Evolutionary conservation across 2,329 filamentous ascomycete genomes (phyloP).

Genomic region (Penicillium decumbens): DNA sequence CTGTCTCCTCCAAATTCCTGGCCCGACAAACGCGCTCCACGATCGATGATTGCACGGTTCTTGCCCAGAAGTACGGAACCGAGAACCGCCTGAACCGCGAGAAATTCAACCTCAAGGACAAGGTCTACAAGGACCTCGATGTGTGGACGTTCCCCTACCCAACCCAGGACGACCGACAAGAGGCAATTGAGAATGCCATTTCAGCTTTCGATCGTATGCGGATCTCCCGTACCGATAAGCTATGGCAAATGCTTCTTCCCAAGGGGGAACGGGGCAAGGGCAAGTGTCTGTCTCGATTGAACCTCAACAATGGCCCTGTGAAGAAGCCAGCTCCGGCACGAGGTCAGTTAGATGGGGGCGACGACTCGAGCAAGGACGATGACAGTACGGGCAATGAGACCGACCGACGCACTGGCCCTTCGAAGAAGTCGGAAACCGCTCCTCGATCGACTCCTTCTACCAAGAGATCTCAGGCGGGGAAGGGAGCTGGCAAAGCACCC

Average conservation of each 20-base stretch:
- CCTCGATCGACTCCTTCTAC: conserved; percentile 25
- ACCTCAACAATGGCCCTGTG: conserved; percentile 44
- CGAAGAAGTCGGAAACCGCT: conserved; percentile 27
- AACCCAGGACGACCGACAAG: conserved; percentile 51
- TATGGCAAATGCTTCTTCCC: conserved; percentile 60
- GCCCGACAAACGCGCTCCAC: conserved; percentile 46
- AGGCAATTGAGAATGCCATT: conserved; percentile 59
- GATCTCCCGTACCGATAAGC: conserved; percentile 55
- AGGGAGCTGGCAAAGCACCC: conserved; percentile 33
- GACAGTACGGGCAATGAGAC: conserved; percentile 37
- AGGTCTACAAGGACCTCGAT: conserved; percentile 58
- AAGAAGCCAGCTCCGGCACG: conserved; percentile 38
- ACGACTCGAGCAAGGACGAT: conserved; percentile 34
- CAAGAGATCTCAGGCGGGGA: conserved; percentile 40
- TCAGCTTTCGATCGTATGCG: conserved; percentile 60
- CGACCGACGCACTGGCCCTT: conserved; percentile 30
- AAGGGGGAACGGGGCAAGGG: conserved; percentile 59
- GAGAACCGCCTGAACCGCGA: conserved; percentile 47
- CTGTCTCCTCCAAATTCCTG: conserved; percentile 47
- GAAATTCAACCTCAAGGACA: conserved; percentile 55
- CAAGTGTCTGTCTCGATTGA: conserved; percentile 56
- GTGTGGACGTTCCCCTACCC: conserved; percentile 59
- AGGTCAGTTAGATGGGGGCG: conserved; percentile 35
- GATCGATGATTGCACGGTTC: conserved; percentile 45
- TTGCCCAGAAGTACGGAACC: conserved; percentile 52